phyloP scores from a whole-genome alignment of 2,329 filamentous ascomycete genomes.

The Neurospora sp. region DNA sequence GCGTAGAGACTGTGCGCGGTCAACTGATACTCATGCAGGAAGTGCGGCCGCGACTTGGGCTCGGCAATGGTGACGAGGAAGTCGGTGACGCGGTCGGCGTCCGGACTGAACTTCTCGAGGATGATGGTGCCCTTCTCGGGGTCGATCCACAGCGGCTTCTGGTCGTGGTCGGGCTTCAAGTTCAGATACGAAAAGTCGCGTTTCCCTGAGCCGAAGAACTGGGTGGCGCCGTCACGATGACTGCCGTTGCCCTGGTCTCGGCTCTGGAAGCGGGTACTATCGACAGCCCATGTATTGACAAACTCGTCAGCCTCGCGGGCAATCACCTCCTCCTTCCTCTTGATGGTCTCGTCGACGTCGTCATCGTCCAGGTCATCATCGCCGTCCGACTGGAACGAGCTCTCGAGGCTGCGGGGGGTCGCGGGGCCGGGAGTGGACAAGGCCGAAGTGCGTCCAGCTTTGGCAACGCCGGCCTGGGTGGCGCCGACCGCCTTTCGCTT shows the following conservation, averaged over 20 bases:
- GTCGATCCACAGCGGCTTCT: conserved; percentile 90
- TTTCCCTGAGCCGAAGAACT: conserved; percentile 20
- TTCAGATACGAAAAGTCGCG: conserved; percentile 71
- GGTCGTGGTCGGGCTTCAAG: conserved; percentile 80
- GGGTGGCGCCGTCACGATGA: conserved; percentile 21
- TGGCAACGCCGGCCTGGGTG: conserved; percentile 37
- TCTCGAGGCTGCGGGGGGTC: conserved; percentile 49
- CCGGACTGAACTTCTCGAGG: conserved; percentile 84
- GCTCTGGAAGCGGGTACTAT: conserved; percentile 35
- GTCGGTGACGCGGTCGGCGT: conserved; percentile 80
- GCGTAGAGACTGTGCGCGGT: conserved; percentile 91
- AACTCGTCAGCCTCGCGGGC: conserved; percentile 52
- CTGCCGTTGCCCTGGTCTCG: conserved; percentile 8
- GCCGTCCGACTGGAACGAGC: conserved; percentile 21
- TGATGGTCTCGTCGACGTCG: conserved; percentile 36
- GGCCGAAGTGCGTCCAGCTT: conserved; percentile 46
- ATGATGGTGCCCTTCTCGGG: conserved; percentile 79
- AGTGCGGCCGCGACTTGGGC: conserved; percentile 78
- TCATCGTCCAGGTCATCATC: conserved; percentile 44
- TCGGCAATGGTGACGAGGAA: conserved; percentile 95
- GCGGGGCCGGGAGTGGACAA: conserved; percentile 51
- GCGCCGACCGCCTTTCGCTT: conserved; percentile 55
- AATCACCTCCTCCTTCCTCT: conserved; percentile 42
- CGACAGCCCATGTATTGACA: conserved; percentile 25
- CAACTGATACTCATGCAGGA: conserved; percentile 87